Percentiles rank a stretch among this genome's conserved stretches.
phyloP scores from a whole-genome alignment of 1,284 basidiomycete genomes.

The Rhodotorula sp. region DNA sequence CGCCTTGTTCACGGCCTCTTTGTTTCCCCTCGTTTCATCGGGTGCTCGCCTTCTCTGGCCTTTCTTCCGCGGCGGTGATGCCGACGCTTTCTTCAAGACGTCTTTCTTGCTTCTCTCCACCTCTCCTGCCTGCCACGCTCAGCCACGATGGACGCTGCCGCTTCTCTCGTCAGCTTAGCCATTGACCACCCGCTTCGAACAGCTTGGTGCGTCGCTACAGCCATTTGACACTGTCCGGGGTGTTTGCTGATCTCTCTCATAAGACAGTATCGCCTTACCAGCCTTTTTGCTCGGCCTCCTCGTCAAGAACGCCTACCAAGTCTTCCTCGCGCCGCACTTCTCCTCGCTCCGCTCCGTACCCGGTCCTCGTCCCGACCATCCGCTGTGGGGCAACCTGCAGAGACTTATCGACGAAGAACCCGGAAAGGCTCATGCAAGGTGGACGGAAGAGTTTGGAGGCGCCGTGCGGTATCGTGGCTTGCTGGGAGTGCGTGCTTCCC shows the following conservation, averaged over 20 bases:
- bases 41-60: too few species aligned
- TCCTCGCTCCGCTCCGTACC: slow-evolving; percentile 54
- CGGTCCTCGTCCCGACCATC: slow-evolving; percentile 53
- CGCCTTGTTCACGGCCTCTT: too few species aligned
- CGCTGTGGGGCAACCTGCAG: slow-evolving; percentile 60
- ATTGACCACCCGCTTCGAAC: too few species aligned
- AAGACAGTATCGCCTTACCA: neutral
- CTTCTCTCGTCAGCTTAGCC: too few species aligned
- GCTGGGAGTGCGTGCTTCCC: slow-evolving; percentile 49
- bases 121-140: too few species aligned
- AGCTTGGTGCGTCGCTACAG: too few species aligned
- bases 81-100: too few species aligned
- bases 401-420: slow-evolving; percentile 61
- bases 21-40: too few species aligned
- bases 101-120: too few species aligned
- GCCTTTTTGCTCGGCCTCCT: neutral
- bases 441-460: slow-evolving; percentile 57
- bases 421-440: slow-evolving; percentile 53
- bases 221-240: too few species aligned
- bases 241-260: neutral
- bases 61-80: too few species aligned
- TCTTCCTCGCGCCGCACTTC: slow-evolving; percentile 15
- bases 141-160: too few species aligned
- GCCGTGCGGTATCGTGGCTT: slow-evolving; percentile 62
- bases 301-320: neutral